Evolutionary conservation across 1,284 basidiomycete genomes (phyloP).

Genomic region (Ceratobasidium sp.): DNA sequence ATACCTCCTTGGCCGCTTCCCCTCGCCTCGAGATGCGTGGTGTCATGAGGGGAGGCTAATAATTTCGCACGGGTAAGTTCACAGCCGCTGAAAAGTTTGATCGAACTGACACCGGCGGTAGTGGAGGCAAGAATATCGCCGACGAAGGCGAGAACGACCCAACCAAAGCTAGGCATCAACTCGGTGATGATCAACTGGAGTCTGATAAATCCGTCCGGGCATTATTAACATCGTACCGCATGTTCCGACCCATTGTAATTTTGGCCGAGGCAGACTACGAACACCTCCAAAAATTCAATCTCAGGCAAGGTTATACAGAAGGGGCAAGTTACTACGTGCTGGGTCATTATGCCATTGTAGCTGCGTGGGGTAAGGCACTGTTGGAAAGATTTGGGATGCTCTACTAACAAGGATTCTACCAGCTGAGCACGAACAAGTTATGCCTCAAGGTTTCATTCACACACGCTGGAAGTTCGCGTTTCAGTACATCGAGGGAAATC

Average conservation of each 20-base stretch:
- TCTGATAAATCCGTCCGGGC: slow-evolving; percentile 23
- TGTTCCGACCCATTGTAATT: slow-evolving; percentile 28
- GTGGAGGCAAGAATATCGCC: slow-evolving; percentile 21
- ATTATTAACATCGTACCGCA: slow-evolving; percentile 27
- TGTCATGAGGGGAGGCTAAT: slow-evolving; percentile 34
- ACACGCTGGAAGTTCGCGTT: slow-evolving; percentile 39
- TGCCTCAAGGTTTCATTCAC: slow-evolving; percentile 5
- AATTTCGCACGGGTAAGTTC: slow-evolving; percentile 29
- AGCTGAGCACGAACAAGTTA: slow-evolving; percentile 35
- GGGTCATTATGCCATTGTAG: slow-evolving; percentile 37
- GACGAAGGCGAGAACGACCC: slow-evolving; percentile 18
- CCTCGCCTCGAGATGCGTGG: slow-evolving; percentile 35
- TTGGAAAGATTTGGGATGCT: background rate
- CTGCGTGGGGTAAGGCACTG: slow-evolving; percentile 23
- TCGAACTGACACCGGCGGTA: background rate
- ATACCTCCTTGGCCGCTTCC: slow-evolving; percentile 37
- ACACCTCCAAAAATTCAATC: slow-evolving; percentile 24
- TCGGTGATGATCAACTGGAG: slow-evolving; percentile 36
- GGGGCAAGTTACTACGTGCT: slow-evolving; percentile 34
- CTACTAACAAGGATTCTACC: background rate
- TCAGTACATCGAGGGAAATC: slow-evolving; percentile 28
- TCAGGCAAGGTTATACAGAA: slow-evolving; percentile 17
- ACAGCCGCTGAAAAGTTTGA: background rate
- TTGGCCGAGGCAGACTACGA: slow-evolving; percentile 34
- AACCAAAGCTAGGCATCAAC: slow-evolving; percentile 15